Conservation (phyloP, 306 rosid species). For the Vachellia pachyceras region DNA sequence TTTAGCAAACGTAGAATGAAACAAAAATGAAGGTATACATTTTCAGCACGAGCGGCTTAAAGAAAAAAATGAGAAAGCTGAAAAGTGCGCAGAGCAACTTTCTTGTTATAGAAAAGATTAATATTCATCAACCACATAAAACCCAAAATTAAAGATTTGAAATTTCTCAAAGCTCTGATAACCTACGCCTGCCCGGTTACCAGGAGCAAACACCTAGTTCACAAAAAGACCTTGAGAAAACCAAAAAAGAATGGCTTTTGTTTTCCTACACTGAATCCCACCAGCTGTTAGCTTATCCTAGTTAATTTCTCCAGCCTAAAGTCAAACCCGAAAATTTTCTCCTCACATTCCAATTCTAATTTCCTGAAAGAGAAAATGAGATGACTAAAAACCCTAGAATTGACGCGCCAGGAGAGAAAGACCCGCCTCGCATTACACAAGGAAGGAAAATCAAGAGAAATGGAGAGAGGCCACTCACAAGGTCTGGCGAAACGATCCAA, state of each 20-base stretch:
- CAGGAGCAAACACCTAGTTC: background rate
- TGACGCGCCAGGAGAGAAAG: constrained; percentile 18
- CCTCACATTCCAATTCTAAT: background rate
- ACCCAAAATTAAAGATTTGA: constrained; percentile 1
- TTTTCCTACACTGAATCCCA: background rate
- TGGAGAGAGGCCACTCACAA: constrained; percentile 52
- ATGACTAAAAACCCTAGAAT: constrained; percentile 38
- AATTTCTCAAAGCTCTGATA: background rate
- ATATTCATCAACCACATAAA: background rate
- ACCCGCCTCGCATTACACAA: constrained; percentile 6
- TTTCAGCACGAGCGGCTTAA: background rate
- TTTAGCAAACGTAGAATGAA: background rate
- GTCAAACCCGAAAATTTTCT: background rate
- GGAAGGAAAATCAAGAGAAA: background rate
- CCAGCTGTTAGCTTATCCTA: background rate
- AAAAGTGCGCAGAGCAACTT: background rate
- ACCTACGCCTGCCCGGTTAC: background rate
- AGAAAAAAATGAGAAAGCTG: background rate
- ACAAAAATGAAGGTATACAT: background rate
- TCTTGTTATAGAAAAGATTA: background rate
- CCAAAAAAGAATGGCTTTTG: background rate
- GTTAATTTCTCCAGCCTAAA: constrained; percentile 3
- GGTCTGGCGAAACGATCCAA: constrained; percentile 85
- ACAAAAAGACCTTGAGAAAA: background rate
- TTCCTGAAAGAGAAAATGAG: background rate